These are phyloP conservation scores for Endoconidiophora polonica DNA, from an alignment of 2,329 filamentous ascomycete species.

Conservation along the genomic window DNA sequence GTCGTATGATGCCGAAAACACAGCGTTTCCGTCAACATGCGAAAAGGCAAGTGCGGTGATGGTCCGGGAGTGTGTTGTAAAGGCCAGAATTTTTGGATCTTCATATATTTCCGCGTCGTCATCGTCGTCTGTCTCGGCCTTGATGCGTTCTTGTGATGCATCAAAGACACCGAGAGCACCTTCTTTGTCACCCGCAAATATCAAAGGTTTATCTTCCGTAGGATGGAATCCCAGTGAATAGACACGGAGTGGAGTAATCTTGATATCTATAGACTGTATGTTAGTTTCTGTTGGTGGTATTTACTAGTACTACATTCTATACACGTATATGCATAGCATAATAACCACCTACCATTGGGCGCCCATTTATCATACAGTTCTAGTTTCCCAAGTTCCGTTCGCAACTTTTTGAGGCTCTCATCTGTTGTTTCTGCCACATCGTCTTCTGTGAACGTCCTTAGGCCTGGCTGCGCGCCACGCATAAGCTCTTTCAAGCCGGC, in stretches of 20 bases:
- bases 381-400: slow-evolving; percentile 61
- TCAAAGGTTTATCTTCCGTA: slow-evolving; percentile 63
- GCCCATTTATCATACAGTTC: slow-evolving; percentile 70
- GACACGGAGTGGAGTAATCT: slow-evolving; percentile 73
- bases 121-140: slow-evolving; percentile 36
- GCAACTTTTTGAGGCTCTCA: slow-evolving; percentile 53
- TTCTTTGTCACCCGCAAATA: slow-evolving; percentile 90
- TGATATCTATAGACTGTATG: slow-evolving; percentile 46
- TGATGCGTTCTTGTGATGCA: slow-evolving; percentile 47
- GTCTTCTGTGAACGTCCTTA: slow-evolving; percentile 72
- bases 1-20: slow-evolving; percentile 84
- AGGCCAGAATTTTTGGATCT: slow-evolving; percentile 68
- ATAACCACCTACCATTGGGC: slow-evolving; percentile 46
- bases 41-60: slow-evolving; percentile 74
- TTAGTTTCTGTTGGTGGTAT: neutral
- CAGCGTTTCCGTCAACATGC: slow-evolving; percentile 50
- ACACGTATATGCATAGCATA: neutral
- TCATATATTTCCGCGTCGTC: slow-evolving; percentile 50
- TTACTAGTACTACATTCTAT: neutral
- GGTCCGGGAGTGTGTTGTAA: slow-evolving; percentile 79
- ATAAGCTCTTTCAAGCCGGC: slow-evolving; percentile 44
- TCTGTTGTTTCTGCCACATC: slow-evolving; percentile 68
- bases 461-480: slow-evolving; percentile 59
- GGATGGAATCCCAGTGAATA: slow-evolving; percentile 86
- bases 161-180: slow-evolving; percentile 86